A percentile compares a stretch with the other conserved stretches of the same genome.
These are phyloP conservation scores for Lactuca sativa DNA, from an alignment of 129 eudicot species.

Conservation along the genomic window DNA sequence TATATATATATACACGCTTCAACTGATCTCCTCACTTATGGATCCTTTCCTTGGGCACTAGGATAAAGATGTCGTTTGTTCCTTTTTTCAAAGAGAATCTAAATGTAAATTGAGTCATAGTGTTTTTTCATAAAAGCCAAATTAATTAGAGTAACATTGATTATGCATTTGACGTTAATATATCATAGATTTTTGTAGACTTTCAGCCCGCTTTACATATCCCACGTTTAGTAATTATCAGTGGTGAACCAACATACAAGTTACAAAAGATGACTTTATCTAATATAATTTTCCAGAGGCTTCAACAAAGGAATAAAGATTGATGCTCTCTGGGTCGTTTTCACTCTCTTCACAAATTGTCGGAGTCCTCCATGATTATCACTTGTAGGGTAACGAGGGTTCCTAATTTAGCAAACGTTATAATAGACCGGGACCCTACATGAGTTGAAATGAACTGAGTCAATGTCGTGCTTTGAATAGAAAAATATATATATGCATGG, in stretches of 20 bases:
- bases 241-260: background rate
- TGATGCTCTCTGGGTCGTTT: conserved; percentile 17
- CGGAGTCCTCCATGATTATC: background rate
- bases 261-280: background rate
- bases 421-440: background rate
- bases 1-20: background rate
- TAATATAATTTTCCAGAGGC: background rate
- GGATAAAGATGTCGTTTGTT: background rate
- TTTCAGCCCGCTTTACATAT: background rate
- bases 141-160: background rate
- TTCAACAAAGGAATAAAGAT: conserved; percentile 13
- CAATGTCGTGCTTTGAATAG: background rate
- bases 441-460: background rate
- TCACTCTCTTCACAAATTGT: conserved; percentile 8
- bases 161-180: background rate
- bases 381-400: conserved; percentile 10
- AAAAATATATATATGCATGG: too few relatives aligned
- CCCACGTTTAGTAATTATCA: background rate
- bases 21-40: background rate
- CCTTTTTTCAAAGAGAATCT: background rate
- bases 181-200: background rate
- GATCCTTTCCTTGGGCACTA: too few relatives aligned
- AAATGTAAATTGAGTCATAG: background rate
- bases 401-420: background rate
- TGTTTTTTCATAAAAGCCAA: background rate